These are phyloP conservation scores for barrel medic (Medicago truncatula) DNA, from an alignment of 306 rosid genomes.

Conservation along the genomic window MtrunA17r5.0-ANR NC_053042.1:4338501-4339000, in stretches of 20 bases:
- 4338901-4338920: no score
- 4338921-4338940: no score
- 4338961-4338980: no score
- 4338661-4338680: conserved; percentile 2
- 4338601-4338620: conserved; percentile 17
- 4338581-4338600: conserved; percentile 51
- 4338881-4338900: no score
- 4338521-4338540: conserved; percentile 98
- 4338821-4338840: neutral
- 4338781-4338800: neutral
- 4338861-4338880: neutral
- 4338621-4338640: conserved; percentile 2
- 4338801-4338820: no score
- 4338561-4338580: conserved; percentile 96
- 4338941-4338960: no score
- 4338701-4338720: neutral
- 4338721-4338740: neutral
- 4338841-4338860: neutral
- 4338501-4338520: conserved; percentile 96
- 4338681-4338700: neutral
- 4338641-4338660: neutral
- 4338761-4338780: neutral
- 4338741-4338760: neutral
- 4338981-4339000: no score
- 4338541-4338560: conserved; percentile 82